phyloP scores from a whole-genome alignment of 2,329 filamentous ascomycete genomes.

The Xylariaceae sp. region DNA sequence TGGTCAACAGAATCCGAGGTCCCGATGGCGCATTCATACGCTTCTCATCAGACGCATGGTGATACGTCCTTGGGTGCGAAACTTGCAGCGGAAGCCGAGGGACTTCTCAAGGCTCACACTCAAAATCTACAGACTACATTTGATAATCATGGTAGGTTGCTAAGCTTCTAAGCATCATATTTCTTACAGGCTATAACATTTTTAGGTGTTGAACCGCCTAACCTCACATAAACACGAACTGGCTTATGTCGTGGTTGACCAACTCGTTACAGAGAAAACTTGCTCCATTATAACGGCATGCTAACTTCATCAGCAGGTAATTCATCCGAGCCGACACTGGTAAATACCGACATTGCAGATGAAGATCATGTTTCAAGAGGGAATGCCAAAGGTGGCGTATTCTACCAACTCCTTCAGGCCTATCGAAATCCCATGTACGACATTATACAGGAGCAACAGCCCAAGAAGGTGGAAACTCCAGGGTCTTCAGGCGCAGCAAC shows the following conservation, averaged over 20 bases:
- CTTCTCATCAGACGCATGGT: not conserved
- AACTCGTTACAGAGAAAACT: not conserved
- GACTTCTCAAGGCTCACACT: constrained; percentile 29
- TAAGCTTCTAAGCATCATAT: not conserved
- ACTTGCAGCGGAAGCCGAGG: constrained; percentile 27
- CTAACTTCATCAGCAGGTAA: constrained; percentile 9
- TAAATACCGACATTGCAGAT: constrained; percentile 1
- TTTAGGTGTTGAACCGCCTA: not conserved
- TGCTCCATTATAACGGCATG: not conserved
- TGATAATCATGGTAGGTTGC: constrained; percentile 10
- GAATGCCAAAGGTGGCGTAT: constrained; percentile 29
- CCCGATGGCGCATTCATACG: constrained; percentile 4
- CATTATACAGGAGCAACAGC: constrained; percentile 22
- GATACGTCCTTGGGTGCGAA: not conserved
- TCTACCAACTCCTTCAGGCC: constrained; percentile 37
- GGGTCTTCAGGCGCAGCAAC: constrained; percentile 47
- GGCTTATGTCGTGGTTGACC: not conserved
- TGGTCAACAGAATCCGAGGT: constrained; percentile 24
- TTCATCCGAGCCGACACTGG: not conserved
- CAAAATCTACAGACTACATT: not conserved
- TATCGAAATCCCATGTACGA: constrained; percentile 29
- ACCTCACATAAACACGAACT: not conserved
- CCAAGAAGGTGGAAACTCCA: constrained; percentile 32
- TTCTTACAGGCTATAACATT: not conserved
- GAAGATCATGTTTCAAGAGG: constrained; percentile 22